Base-by-base conservation (phyloP, 108 stramenopile genomes). In the Nitzschia sp. region DNA sequence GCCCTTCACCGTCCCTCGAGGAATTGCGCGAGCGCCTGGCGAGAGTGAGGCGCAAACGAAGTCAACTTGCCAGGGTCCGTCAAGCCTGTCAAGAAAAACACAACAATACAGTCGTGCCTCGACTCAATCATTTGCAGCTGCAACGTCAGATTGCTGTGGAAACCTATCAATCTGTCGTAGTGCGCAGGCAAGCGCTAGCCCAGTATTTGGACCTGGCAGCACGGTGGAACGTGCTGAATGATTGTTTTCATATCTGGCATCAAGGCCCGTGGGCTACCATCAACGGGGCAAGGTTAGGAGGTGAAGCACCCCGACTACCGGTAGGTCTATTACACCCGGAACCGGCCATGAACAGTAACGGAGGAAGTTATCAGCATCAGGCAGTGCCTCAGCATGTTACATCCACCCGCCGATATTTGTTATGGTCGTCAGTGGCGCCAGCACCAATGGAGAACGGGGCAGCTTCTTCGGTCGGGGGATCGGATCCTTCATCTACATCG, bases 161-260 rank as follows among this genome's bases (percentile, higher is more conserved):
- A 42, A 25, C 59, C 25, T 72, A 47, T 33, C 45, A 66, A 21
- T 66, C 64, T 1, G 34, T 60, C 13, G 30, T 67, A 1, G 11
- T 51, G 1, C 33, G 36, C 0, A 17, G 58, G 19, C 64, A 66
- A 36, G 27, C 47, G 6, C 24, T 59, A 26, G 11, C 23, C 11
- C 32, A 66, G 0, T 66, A 59, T 32, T 48, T 78, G 45, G 46
- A 75, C 9, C 18, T 68, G 13, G 42, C 75, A 11, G 15, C 35
- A 13, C 67, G 74, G 72, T 91, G 88, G 87, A 87, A 89, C 64
- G 87, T 82, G 3, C 27, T 83, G 32, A 82, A 85, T 35, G 93
- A 94, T 75, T 83, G 78, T 60, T 92, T 95, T 76, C 77, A 80
- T 56, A 92, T 95, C 67, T 88, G 89, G 86, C 84, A 88, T 71